Evolutionary conservation across 805 yeast species (phyloP), one percentile per base, ranked within the genome.

Genomic region (Saturnispora gosingensis): DNA sequence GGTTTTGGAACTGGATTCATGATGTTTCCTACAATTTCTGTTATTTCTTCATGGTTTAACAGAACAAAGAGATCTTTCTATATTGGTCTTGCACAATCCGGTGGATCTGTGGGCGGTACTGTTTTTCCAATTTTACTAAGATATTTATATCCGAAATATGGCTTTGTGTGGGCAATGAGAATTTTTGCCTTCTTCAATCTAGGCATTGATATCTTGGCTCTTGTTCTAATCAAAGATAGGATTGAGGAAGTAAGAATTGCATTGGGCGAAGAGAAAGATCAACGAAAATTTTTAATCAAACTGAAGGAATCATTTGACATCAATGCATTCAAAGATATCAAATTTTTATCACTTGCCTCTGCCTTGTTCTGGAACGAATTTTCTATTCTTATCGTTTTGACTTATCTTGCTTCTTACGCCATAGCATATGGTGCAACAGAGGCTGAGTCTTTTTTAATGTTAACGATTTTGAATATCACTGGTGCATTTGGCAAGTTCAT

Each of bases 31-130:
- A 63, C 80, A 35, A 71, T 83, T 2, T 76, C 85, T 5, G 80
- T 78, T n/a, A 72, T 82, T 1, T 79, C 83, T n/a, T 84, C 83
- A 50, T 83, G 85, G 82, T 83, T 82, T 61, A 49, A 49, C 38
- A 65, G 68, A 43, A 66, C 64, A 20, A 78, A 73, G 58, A 67
- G 88, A 57, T 86, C 83, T 0, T 71, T 72, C 53, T 82, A 80
- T 1, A 67, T 74, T 15, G 75, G 78, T 36, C 54, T 72, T 0
- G 80, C 79, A 0, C 73, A 78, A 4, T 67, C 72, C 39, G 82
- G 82, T 22, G 81, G 81, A 2, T 73, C 78, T 4, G 57, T 79
- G 15, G 84, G 83, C 16, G 84, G 83, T 42, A 67, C 78, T 50
- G 56, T 73, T 11, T 74, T 81, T 65, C 82, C 85, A 3, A 63